phyloP scores from a whole-genome alignment of 2,329 filamentous ascomycete species.

The Fusarium acutatum region DNA sequence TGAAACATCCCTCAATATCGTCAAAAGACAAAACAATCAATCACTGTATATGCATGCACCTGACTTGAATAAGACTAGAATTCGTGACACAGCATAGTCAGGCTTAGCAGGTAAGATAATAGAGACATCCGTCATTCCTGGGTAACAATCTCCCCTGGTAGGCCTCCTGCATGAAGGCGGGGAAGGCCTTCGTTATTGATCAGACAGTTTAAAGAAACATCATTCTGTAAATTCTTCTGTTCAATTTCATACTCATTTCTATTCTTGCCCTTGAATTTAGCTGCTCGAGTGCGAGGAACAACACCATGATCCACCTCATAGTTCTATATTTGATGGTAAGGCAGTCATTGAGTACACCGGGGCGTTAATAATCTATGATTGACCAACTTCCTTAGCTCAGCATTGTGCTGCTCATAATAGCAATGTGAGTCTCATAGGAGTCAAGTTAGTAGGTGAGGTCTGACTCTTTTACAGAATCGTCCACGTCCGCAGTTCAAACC shows the following conservation, averaged over 20 bases:
- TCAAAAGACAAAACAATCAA: not conserved
- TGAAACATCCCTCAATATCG: not conserved
- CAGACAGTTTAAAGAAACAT: not conserved
- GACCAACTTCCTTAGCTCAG: conserved; percentile 34
- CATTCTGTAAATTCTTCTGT: too few species aligned
- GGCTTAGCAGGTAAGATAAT: not conserved
- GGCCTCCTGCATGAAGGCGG: conserved; percentile 24
- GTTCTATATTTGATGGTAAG: conserved; percentile 46
- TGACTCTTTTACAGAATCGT: conserved; percentile 45
- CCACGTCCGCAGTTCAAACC: conserved; percentile 49
- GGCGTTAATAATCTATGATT: not conserved
- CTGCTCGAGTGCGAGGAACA: too few species aligned
- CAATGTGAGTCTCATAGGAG: conserved; percentile 38
- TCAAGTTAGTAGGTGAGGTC: not conserved
- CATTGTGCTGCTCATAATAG: conserved; percentile 43
- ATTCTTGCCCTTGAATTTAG: too few species aligned
- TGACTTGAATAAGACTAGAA: not conserved
- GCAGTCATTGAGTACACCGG: not conserved
- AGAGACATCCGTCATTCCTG: not conserved
- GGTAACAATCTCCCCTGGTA: not conserved
- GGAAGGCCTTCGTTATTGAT: conserved; percentile 3
- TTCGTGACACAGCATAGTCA: not conserved
- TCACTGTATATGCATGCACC: not conserved
- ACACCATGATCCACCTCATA: conserved; percentile 42
- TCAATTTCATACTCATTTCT: not conserved